Conservation (phyloP, 23 red algal species). For the Gracilariopsis chorda region DNA sequence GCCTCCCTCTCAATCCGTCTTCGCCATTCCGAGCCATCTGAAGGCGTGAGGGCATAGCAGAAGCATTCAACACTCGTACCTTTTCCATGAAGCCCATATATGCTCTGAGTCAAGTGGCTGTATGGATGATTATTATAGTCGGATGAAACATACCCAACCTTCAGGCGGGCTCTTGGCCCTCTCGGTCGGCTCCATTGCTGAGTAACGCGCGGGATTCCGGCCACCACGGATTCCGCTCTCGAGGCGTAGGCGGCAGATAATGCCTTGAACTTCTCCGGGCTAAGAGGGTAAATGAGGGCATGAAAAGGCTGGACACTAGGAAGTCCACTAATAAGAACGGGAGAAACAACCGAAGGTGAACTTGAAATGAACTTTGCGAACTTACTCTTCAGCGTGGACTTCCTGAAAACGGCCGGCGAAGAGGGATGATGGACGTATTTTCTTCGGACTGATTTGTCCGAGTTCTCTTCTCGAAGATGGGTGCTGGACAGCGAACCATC, state of each 20-base stretch:
- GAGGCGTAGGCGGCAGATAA: conserved; percentile 73
- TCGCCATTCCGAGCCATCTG: conserved; percentile 63
- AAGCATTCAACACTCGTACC: conserved; percentile 74
- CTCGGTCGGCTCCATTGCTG: conserved; percentile 40
- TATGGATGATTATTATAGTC: conserved; percentile 89
- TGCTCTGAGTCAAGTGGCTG: conserved; percentile 74
- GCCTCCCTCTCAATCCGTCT: conserved; percentile 64
- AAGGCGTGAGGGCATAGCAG: conserved; percentile 76
- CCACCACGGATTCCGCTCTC: conserved; percentile 68
- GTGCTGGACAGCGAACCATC: not conserved
- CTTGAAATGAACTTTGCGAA: conserved; percentile 41
- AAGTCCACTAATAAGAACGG: conserved; percentile 34
- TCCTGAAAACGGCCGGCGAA: conserved; percentile 25
- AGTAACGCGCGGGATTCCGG: conserved; percentile 25
- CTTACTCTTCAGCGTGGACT: not conserved
- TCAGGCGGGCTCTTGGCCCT: conserved; percentile 36
- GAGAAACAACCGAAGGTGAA: conserved; percentile 34
- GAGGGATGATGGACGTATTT: conserved; percentile 53
- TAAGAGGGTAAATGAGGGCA: conserved; percentile 77
- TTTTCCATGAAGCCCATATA: conserved; percentile 69
- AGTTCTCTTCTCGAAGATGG: conserved; percentile 10
- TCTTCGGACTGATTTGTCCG: not conserved
- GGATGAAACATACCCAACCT: conserved; percentile 84
- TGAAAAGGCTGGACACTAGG: conserved; percentile 85
- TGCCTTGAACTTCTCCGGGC: conserved; percentile 59